Evolutionary conservation across 83 land plant genomes (phyloP), one percentile per base, ranked within the genome.

Genomic region (Diphasiastrum complanatum): DNA sequence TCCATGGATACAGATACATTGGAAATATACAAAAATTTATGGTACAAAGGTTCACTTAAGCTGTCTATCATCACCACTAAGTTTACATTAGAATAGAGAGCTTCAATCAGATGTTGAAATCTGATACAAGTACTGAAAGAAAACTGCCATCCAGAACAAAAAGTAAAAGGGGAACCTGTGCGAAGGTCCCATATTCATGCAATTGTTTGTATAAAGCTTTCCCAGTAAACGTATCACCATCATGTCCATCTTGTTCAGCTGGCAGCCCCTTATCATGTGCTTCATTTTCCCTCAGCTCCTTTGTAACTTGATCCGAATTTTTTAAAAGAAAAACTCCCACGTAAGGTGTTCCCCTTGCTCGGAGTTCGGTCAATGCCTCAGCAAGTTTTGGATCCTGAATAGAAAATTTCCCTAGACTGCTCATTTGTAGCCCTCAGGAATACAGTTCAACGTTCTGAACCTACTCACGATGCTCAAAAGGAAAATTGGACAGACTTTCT

Each of bases 181-280:
- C 97, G 37, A 90, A 79, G 26, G 97, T 90, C 23, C 97, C 97
- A 76, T 85, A 85, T 73, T 86, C 97, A 81, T 90, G 93, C 29
- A 90, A 80, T 25, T 86, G 79, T 37, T 87, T 82, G 36, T 70
- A 80, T 27, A 91, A 76, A 16, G 83, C 97, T 66, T 82, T 78
- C 38, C 97, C 97, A 40, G 72, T 54, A 33, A 38, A 79, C 59
- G 82, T 81, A 43, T 79, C 92, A 33, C 80, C 35, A 29, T 81
- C 92, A 32, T 72, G 69, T 37, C 82, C 80, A 20, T 82, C 37
- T 26, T 51, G 46, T 19, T 63, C 34, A 51, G 50, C 54, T 41
- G 84, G 31, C 45, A 78, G 80, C 48, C 61, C 66, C 61, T 41
- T 45, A 69, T 79, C 38, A 69, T 67, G 8, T 46, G 60, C 61